Evolutionary conservation across 2,329 filamentous ascomycete genomes (phyloP).

Genomic region (Fusarium sambucinum): DNA sequence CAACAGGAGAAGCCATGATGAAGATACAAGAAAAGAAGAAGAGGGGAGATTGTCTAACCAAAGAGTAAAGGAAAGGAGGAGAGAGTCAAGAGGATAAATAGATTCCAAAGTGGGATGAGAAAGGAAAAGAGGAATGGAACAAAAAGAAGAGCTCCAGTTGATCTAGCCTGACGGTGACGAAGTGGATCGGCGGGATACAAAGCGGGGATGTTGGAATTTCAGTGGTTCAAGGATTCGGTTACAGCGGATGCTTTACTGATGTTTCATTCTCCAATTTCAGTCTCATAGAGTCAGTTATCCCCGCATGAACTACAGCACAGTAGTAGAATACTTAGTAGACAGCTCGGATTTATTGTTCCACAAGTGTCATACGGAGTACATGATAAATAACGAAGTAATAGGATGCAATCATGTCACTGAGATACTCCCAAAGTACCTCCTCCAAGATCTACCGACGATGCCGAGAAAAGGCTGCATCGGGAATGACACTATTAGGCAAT

Average conservation of each 20-base stretch:
- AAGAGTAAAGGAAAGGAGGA: conserved; percentile 4
- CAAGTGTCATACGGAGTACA: conserved; percentile 2
- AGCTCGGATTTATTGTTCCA: conserved; percentile 18
- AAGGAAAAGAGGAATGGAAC: conserved; percentile 24
- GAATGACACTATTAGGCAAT: conserved; percentile 27
- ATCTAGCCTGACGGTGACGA: conserved; percentile 39
- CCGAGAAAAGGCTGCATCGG: conserved; percentile 39
- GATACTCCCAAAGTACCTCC: not conserved
- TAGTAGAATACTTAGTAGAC: too few species aligned
- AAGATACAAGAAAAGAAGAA: conserved; percentile 22
- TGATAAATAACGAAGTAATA: not conserved
- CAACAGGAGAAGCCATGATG: conserved; percentile 64
- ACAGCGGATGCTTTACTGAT: conserved; percentile 23
- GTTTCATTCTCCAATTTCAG: conserved; percentile 34
- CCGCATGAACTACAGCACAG: conserved; percentile 5
- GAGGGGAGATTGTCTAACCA: conserved; percentile 39
- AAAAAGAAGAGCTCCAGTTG: conserved; percentile 33
- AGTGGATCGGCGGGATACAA: conserved; percentile 30
- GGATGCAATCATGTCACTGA: too few species aligned
- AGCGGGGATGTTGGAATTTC: conserved; percentile 22
- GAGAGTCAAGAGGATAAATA: conserved; percentile 31
- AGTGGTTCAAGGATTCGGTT: conserved; percentile 24
- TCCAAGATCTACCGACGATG: conserved; percentile 33
- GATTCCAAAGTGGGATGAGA: conserved; percentile 15
- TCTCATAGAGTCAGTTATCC: not conserved